Percentiles rank a stretch among this genome's conserved stretches.
These are phyloP conservation scores for Arachis stenosperma DNA, from an alignment of 306 rosid genomes.

Conservation along the genomic window DNA sequence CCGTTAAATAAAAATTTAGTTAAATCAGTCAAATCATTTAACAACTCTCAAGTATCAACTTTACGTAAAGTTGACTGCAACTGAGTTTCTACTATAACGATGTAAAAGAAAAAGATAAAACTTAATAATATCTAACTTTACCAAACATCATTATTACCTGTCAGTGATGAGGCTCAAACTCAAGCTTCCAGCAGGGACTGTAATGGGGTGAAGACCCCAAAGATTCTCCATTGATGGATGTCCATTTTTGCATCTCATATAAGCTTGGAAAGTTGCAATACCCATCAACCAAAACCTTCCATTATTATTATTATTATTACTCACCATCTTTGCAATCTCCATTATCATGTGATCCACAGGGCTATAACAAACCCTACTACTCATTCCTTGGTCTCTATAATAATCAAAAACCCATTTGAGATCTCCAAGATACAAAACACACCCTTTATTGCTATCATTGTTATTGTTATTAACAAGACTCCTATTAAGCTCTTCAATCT, in stretches of 20 bases:
- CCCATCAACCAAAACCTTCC: conserved; percentile 81
- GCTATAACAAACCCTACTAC: conserved; percentile 52
- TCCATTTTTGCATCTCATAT: conserved; percentile 79
- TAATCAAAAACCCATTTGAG: conserved; percentile 73
- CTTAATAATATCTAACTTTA: conserved; percentile 45
- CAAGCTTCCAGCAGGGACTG: conserved; percentile 76
- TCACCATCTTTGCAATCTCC: conserved; percentile 85
- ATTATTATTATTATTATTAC: conserved; percentile 41
- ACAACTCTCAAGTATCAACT: no score
- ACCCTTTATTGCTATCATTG: conserved; percentile 59
- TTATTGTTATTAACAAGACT: conserved; percentile 27
- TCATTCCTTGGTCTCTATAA: conserved; percentile 43
- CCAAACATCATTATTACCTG: conserved; percentile 59
- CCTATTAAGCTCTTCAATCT: conserved; percentile 61
- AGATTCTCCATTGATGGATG: conserved; percentile 69
- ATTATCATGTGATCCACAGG: conserved; percentile 76
- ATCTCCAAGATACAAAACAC: conserved; percentile 83
- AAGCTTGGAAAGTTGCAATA: conserved; percentile 82
- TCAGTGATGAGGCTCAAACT: conserved; percentile 75
- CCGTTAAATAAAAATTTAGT: no score
- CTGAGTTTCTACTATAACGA: no score
- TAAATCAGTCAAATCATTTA: no score
- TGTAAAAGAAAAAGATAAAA: no score
- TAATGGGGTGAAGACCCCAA: conserved; percentile 91
- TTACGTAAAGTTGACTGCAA: no score